phyloP scores from a whole-genome alignment of 352 stramenopile species.

The Phytopythium montanum region DNA sequence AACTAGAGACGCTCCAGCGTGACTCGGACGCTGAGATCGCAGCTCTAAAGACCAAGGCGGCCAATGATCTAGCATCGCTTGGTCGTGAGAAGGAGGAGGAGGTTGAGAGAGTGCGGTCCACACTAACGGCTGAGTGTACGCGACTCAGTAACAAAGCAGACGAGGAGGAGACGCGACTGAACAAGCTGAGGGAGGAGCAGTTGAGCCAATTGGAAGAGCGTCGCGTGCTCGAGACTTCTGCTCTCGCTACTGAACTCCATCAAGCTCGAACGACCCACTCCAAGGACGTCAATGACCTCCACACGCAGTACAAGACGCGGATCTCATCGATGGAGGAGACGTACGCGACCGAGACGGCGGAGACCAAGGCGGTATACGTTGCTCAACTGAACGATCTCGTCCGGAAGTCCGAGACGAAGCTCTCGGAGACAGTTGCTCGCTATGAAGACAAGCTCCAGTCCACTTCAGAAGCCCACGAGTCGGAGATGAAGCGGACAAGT shows the following conservation, averaged over 20 bases:
- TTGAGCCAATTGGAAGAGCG: slow-evolving; percentile 19
- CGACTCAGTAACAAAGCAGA: slow-evolving; percentile 16
- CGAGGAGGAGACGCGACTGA: slow-evolving; percentile 21
- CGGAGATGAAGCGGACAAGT: slow-evolving; percentile 12
- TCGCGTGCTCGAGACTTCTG: slow-evolving; percentile 16
- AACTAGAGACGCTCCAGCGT: slow-evolving; percentile 23
- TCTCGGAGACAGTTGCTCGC: slow-evolving; percentile 17
- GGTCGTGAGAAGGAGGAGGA: slow-evolving; percentile 21
- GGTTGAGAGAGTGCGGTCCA: slow-evolving; percentile 14
- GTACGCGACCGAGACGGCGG: slow-evolving; percentile 9
- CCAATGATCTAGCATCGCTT: slow-evolving; percentile 21
- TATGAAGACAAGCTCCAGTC: slow-evolving; percentile 19
- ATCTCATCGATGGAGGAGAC: slow-evolving; percentile 15
- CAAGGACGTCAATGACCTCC: slow-evolving; percentile 19
- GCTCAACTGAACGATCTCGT: slow-evolving; percentile 17
- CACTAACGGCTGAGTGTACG: slow-evolving; percentile 16
- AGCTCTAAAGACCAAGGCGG: slow-evolving; percentile 17
- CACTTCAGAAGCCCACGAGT: slow-evolving; percentile 11
- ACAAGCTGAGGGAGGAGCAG: slow-evolving; percentile 29
- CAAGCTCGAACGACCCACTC: slow-evolving; percentile 7
- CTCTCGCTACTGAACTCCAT: slow-evolving; percentile 18
- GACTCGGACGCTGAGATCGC: slow-evolving; percentile 20
- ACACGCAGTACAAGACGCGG: slow-evolving; percentile 20
- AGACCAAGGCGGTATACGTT: slow-evolving; percentile 18
- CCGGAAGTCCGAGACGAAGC: slow-evolving; percentile 12